These are phyloP conservation scores for Lachnum nothofagi DNA, from an alignment of 2,329 filamentous ascomycete genomes.

Conservation along the genomic window DNA sequence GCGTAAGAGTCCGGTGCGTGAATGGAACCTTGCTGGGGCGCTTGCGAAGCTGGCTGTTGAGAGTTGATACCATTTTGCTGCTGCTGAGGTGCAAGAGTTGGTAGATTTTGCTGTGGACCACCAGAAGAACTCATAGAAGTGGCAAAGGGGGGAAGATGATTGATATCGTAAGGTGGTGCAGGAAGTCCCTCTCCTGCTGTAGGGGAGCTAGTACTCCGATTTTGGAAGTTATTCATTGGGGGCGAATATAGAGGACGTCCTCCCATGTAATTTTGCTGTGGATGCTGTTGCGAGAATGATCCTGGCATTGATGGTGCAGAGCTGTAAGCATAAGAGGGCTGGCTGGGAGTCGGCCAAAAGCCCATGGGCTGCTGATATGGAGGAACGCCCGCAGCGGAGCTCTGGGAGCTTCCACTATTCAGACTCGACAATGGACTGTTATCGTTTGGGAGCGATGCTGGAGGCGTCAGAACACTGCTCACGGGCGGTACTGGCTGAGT, in stretches of 20 bases:
- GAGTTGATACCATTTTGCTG: constrained; percentile 43
- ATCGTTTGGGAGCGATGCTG: constrained; percentile 49
- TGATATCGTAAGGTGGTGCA: constrained; percentile 62
- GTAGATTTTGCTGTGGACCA: constrained; percentile 32
- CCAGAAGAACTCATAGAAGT: constrained; percentile 49
- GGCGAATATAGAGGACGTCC: constrained; percentile 53
- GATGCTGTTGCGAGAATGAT: constrained; percentile 25
- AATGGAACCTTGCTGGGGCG: constrained; percentile 49
- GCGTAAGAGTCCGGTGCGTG: constrained; percentile 54
- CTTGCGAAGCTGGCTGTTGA: constrained; percentile 44
- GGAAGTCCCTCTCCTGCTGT: constrained; percentile 58
- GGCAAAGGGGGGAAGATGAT: constrained; percentile 58
- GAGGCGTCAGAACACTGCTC: constrained; percentile 39
- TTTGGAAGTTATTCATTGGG: constrained; percentile 47
- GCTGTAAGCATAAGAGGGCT: constrained; percentile 50
- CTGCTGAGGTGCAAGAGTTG: constrained; percentile 33
- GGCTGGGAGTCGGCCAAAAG: constrained; percentile 52
- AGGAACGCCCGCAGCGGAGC: constrained; percentile 51
- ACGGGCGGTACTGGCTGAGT: constrained; percentile 35
- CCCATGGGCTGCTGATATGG: constrained; percentile 54
- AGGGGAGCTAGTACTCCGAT: constrained; percentile 54
- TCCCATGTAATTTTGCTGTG: constrained; percentile 35
- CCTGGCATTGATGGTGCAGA: constrained; percentile 39
- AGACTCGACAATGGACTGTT: constrained; percentile 57
- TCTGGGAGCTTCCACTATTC: constrained; percentile 54